Conservation (phyloP, 352 stramenopile genomes). For the Globisporangium abappressorium region DNA sequence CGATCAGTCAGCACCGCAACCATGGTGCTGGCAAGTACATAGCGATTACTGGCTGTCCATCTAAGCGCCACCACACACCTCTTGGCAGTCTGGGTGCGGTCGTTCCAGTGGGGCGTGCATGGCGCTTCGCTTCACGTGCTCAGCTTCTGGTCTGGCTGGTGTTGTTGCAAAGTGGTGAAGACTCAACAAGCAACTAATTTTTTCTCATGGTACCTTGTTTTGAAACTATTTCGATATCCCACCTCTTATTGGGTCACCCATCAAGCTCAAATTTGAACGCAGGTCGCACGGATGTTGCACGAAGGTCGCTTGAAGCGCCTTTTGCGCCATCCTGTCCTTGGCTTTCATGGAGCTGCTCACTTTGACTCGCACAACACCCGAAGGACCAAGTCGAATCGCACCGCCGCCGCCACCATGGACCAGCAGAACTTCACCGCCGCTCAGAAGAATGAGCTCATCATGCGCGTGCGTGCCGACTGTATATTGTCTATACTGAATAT, state of each 20-base stretch:
- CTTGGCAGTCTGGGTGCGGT: conserved; percentile 76
- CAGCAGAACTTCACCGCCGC: conserved; percentile 72
- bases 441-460: conserved; percentile 85
- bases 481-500: neutral
- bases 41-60: neutral
- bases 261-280: conserved; percentile 7
- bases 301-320: conserved; percentile 5
- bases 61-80: conserved; percentile 35
- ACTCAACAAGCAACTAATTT: neutral
- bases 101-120: conserved; percentile 84
- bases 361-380: conserved; percentile 6
- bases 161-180: conserved; percentile 10
- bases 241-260: conserved; percentile 1
- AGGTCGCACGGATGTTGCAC: conserved; percentile 19
- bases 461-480: conserved; percentile 42
- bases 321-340: conserved; percentile 6
- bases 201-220: neutral
- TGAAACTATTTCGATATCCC: neutral
- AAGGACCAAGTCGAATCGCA: conserved; percentile 16
- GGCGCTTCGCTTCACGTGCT: conserved; percentile 3
- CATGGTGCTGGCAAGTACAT: neutral
- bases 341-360: neutral
- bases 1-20: neutral
- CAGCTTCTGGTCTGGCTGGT: neutral
- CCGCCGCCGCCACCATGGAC: conserved; percentile 39